Base-by-base conservation (phyloP, 768 basidiomycete genomes). In the Symmetrospora coprosmae region DNA sequence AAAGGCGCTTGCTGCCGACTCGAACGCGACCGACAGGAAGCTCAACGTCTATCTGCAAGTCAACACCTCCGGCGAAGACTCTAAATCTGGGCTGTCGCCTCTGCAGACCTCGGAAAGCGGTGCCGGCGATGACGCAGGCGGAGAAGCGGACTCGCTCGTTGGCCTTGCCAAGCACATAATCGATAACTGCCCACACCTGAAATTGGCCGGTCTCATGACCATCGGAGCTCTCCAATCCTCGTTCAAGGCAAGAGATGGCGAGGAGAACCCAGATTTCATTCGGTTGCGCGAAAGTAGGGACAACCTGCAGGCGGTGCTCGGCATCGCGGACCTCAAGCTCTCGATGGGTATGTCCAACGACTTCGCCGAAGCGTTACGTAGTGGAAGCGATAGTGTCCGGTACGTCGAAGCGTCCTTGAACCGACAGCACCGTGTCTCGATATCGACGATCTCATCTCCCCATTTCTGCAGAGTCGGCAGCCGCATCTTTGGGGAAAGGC, bases 281-380 rank as follows among this genome's bases (percentile, higher is more conserved):
- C 72, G 70, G 21, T 76, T 69, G 4, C 14, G 5, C 3, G 25
- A 50, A 17, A 59, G 49, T 9, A 39, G 68, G 27, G n/a, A 39
- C 0, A 37, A 31, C n/a, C 52, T 70, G 19, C n/a, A 62, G 28
- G 39, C 41, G 31, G 51, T 41, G 23, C 19, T 60, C 2, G 40
- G 61, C 33, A 25, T 43, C 48, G 3, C 17, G 23, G 66, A 69
- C 23, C 55, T 74, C 58, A 73, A 76, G 63, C 56, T 76, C 60
- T 73, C 72, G 52, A 96, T 94, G 90, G 92, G 92, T 6, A 96
- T 96, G 92, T 91, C 88, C 50, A 84, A 82, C 64, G 92, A 97
- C 68, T 97, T 89, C 68, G 86, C 84, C 70, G 80, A 82, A 28
- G 94, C 92, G 3, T 72, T 96, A 48, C 78, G 76, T 70, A 81